Base-by-base conservation (phyloP, 768 basidiomycete species). In the Kondoa subrosea region DNA sequence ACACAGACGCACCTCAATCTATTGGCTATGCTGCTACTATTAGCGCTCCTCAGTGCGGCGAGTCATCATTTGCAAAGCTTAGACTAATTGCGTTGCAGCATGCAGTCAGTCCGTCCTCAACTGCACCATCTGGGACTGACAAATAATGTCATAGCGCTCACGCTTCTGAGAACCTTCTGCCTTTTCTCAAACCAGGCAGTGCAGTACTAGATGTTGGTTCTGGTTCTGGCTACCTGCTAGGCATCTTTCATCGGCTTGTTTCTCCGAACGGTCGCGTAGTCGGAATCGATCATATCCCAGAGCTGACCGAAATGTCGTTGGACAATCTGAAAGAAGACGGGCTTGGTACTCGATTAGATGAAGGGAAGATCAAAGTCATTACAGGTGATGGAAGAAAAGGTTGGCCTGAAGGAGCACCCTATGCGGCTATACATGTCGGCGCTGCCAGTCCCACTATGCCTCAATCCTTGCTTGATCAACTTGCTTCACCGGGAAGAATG, bases 11-110 rank as follows among this genome's bases (percentile, higher is more conserved):
- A 0, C 89, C 89, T 2, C 85, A 87, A 85, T 86, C 75, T 67
- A 77, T 73, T 30, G 69, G 71, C 26, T 82, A 87, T 73, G 85
- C 84, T 15, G 92, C 91, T 16, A 99, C 93, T 0, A 96, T 99
- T 70, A 89, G 87, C 50, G 93, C 93, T 0, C 93, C 93, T 0
- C 93, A 99, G n/a, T n/a, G n/a, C n/a, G n/a, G n/a, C n/a, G n/a
- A n/a, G n/a, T n/a, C n/a, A n/a, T n/a, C n/a, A n/a, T n/a, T n/a
- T n/a, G n/a, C n/a, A n/a, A n/a, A n/a, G n/a, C n/a, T n/a, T n/a
- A n/a, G n/a, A n/a, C n/a, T n/a, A n/a, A n/a, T n/a, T n/a, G n/a
- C n/a, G n/a, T n/a, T n/a, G n/a, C n/a, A n/a, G n/a, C 76, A 97
- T 97, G 92, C 87, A 86, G 65, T 75, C 74, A 40, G 34, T 56